phyloP scores from a whole-genome alignment of 2,329 filamentous ascomycete genomes.

The Penicillium sp. region DNA sequence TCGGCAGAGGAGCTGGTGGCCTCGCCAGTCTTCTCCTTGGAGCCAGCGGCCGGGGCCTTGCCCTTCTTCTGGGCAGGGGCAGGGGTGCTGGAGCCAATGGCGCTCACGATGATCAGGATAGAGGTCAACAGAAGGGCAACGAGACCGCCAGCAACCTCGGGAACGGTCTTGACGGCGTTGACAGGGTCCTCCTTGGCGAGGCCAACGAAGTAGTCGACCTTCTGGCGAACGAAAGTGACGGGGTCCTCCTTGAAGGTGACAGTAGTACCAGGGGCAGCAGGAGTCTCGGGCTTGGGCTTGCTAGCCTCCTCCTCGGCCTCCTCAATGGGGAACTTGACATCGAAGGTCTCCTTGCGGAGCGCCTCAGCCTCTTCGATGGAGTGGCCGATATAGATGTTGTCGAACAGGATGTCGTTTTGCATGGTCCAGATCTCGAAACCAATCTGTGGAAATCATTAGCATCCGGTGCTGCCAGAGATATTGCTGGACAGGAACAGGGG shows the following conservation, averaged over 20 bases:
- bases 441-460: slow-evolving; percentile 55
- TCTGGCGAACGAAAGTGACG: slow-evolving; percentile 85
- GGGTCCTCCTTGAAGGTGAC: slow-evolving; percentile 92
- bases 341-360: slow-evolving; percentile 87
- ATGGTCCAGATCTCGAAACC: slow-evolving; percentile 99
- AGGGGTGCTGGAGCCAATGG: slow-evolving; percentile 68
- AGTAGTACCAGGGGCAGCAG: slow-evolving; percentile 71
- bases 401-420: slow-evolving; percentile 97
- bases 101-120: slow-evolving; percentile 71
- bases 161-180: slow-evolving; percentile 84
- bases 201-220: slow-evolving; percentile 87
- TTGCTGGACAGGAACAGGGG: background rate
- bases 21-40: slow-evolving; percentile 70
- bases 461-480: background rate
- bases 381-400: slow-evolving; percentile 99
- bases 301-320: slow-evolving; percentile 76
- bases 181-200: slow-evolving; percentile 83
- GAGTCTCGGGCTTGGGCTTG: slow-evolving; percentile 74
- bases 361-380: slow-evolving; percentile 90
- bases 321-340: slow-evolving; percentile 85
- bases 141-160: slow-evolving; percentile 85
- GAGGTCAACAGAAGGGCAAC: slow-evolving; percentile 73
- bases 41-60: slow-evolving; percentile 71
- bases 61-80: slow-evolving; percentile 72
- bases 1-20: slow-evolving; percentile 66